phyloP scores from a whole-genome alignment of 305 asterid species.

The Solanum hybrid region DNA sequence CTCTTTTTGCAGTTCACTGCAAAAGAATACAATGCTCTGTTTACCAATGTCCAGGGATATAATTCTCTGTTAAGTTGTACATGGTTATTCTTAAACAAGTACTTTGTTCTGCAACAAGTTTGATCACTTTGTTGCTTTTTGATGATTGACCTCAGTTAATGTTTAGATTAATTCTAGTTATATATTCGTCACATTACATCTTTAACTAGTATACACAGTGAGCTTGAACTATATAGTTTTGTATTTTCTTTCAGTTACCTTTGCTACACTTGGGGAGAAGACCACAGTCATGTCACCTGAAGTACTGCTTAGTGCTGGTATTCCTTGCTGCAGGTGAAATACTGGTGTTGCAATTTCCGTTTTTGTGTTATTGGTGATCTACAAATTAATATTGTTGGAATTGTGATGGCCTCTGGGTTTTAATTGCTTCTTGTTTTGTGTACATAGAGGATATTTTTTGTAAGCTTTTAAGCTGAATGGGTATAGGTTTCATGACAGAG shows the following conservation, averaged over 20 bases:
- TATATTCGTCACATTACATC: background rate
- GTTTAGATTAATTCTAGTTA: background rate
- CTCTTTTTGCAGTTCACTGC: background rate
- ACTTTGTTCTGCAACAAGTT: background rate
- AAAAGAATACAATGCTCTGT: background rate
- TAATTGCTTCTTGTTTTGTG: background rate
- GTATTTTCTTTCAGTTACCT: conserved; percentile 67
- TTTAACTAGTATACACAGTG: background rate
- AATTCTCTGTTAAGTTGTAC: background rate
- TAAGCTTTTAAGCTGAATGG: background rate
- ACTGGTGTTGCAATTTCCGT: conserved; percentile 5
- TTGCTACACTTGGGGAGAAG: conserved; percentile 97
- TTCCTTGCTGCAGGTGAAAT: conserved; percentile 99
- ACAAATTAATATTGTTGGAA: background rate
- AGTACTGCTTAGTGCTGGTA: conserved; percentile 87
- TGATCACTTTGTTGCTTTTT: background rate
- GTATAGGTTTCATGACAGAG: background rate
- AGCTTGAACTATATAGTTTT: conserved; percentile 14
- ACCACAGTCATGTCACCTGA: conserved; percentile 99
- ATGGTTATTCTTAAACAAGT: background rate
- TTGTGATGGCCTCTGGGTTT: background rate
- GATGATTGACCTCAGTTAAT: background rate
- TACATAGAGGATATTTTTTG: background rate
- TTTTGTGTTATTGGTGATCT: conserved; percentile 3
- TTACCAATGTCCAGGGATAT: background rate